Evolutionary conservation across 2,329 filamentous ascomycete species (phyloP).

Genomic region (Thelonectria olida): DNA sequence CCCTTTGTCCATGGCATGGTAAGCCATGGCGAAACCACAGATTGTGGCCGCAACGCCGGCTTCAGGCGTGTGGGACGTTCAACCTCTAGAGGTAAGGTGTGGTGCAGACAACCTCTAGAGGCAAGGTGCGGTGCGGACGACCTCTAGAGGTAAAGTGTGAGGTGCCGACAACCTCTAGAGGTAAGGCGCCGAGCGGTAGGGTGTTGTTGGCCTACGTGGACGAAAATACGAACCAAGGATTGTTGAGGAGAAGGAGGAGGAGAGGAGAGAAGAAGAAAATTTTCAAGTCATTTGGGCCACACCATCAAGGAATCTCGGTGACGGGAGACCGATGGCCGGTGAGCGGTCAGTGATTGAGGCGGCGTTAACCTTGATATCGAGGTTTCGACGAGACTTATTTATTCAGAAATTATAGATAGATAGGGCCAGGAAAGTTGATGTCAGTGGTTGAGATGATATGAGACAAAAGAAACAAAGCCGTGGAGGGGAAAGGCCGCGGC

Average conservation of each 20-base stretch:
- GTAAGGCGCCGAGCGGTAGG: slow-evolving; percentile 37
- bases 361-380: not conserved
- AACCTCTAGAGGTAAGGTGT: slow-evolving; percentile 41
- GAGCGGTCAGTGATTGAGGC: not conserved
- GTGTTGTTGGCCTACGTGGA: slow-evolving; percentile 35
- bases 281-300: slow-evolving; percentile 23
- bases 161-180: slow-evolving; percentile 35
- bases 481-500: slow-evolving; percentile 22
- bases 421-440: slow-evolving; percentile 25
- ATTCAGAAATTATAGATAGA: slow-evolving; percentile 24
- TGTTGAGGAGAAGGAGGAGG: slow-evolving; percentile 32
- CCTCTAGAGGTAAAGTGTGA: slow-evolving; percentile 40
- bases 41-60: slow-evolving; percentile 35
- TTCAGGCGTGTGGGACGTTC: slow-evolving; percentile 40
- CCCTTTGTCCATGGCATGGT: slow-evolving; percentile 42
- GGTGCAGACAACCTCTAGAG: slow-evolving; percentile 40
- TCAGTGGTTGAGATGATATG: slow-evolving; percentile 31
- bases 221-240: slow-evolving; percentile 39
- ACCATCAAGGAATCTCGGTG: slow-evolving; percentile 10
- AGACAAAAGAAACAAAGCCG: slow-evolving; percentile 30
- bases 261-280: slow-evolving; percentile 13
- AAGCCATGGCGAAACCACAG: slow-evolving; percentile 35
- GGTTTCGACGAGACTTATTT: not conserved
- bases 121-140: slow-evolving; percentile 38
- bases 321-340: slow-evolving; percentile 4